These are phyloP conservation scores for Trichoderma endophyticum DNA, from an alignment of 2,329 filamentous ascomycete genomes.

Conservation along the genomic window DNA sequence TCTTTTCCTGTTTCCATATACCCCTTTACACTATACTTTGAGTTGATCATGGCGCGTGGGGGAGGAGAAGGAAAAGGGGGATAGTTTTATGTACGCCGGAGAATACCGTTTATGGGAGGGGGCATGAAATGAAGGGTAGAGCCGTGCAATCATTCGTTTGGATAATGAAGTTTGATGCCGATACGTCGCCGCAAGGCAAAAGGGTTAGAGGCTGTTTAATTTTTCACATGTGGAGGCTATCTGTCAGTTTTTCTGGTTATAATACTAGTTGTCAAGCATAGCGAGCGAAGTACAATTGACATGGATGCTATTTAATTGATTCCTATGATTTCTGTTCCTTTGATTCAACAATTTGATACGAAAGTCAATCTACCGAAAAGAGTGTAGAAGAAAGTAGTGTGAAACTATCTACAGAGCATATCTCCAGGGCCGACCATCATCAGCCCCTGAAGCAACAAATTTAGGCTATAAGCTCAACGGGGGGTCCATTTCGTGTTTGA, in stretches of 20 bases:
- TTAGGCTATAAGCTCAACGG: not conserved
- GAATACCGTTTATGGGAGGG: not conserved
- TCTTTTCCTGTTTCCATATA: slow-evolving; percentile 20
- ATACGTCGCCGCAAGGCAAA: slow-evolving; percentile 13
- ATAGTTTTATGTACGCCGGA: not conserved
- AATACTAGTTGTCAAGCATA: not conserved
- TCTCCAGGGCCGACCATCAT: too few relatives aligned
- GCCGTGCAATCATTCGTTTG: slow-evolving; percentile 9
- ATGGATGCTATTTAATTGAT: not conserved
- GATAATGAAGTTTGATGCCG: slow-evolving; percentile 12
- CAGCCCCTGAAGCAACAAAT: not conserved
- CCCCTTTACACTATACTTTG: slow-evolving; percentile 16
- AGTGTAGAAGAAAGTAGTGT: not conserved
- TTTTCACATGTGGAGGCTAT: not conserved
- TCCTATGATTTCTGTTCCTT: not conserved
- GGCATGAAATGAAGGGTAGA: not conserved
- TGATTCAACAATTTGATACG: not conserved
- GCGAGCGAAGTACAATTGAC: not conserved
- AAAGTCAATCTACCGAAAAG: not conserved
- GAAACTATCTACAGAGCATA: not conserved
- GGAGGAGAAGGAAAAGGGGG: not conserved
- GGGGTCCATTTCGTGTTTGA: not conserved
- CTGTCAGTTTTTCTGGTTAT: not conserved
- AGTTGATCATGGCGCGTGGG: slow-evolving; percentile 11
- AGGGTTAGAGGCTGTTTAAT: not conserved